Conservation (phyloP, 805 yeast species). For the Myxozyma monticola region DNA sequence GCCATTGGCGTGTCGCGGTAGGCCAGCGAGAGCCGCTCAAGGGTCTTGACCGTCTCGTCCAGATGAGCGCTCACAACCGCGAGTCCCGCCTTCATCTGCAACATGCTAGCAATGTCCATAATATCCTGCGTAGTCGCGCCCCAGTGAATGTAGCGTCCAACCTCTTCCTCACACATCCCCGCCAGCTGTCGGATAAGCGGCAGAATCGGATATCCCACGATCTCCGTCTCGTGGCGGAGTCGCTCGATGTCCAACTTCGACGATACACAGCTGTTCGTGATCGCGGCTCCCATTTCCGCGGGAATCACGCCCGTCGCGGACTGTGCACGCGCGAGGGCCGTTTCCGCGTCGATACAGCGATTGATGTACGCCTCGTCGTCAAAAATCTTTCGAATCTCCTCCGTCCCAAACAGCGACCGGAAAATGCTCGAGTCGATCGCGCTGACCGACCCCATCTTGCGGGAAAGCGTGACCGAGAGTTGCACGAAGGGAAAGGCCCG, state of each 20-base stretch:
- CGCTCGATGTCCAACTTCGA: not conserved
- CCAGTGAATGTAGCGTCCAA: constrained; percentile 3
- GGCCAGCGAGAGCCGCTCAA: not conserved
- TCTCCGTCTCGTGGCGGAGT: not conserved
- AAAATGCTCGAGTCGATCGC: too few relatives aligned
- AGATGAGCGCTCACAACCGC: not conserved
- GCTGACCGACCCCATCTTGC: too few relatives aligned
- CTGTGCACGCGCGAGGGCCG: too few relatives aligned
- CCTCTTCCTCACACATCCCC: not conserved
- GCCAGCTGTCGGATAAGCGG: constrained; percentile 1
- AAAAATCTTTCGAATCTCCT: too few relatives aligned
- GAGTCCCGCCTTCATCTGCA: not conserved
- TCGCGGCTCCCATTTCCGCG: not conserved
- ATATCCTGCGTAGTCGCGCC: constrained; percentile 6
- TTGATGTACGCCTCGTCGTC: too few relatives aligned
- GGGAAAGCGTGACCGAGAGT: too few relatives aligned
- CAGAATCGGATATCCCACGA: constrained; percentile 1
- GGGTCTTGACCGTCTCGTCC: not conserved
- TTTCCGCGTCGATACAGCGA: too few relatives aligned
- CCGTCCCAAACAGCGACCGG: too few relatives aligned
- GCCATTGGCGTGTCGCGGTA: constrained; percentile 2
- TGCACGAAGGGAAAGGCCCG: too few relatives aligned
- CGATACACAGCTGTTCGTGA: not conserved
- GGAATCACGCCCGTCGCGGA: not conserved
- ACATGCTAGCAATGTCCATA: not conserved